Conservation (phyloP, 1,284 basidiomycete species). For the Volvariella volvacea region DNA sequence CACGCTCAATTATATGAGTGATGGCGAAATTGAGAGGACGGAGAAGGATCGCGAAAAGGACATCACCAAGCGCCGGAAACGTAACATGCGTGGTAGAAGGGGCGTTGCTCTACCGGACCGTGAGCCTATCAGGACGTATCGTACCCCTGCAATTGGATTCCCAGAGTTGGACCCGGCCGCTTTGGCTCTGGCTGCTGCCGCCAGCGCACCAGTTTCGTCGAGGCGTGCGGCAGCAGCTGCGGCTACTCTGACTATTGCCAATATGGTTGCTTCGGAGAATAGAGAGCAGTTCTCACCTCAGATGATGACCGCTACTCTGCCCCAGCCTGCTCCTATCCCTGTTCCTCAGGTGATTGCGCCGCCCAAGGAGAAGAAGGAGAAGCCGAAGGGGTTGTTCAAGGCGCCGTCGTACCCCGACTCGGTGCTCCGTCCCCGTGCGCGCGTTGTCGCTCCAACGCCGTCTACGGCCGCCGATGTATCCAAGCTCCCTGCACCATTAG, state of each 20-base stretch:
- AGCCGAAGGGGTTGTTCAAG: slow-evolving; percentile 67
- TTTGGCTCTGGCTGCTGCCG: slow-evolving; percentile 54
- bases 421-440: slow-evolving; percentile 55
- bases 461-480: slow-evolving; percentile 62
- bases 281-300: slow-evolving; percentile 52
- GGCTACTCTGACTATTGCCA: slow-evolving; percentile 73
- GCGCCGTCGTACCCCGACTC: slow-evolving; percentile 50
- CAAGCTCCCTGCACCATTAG: slow-evolving; percentile 47
- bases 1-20: slow-evolving; percentile 81
- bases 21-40: slow-evolving; percentile 81
- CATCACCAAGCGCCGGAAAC: slow-evolving; percentile 75
- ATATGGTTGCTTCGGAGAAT: slow-evolving; percentile 80
- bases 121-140: slow-evolving; percentile 87
- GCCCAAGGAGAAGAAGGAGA: slow-evolving; percentile 50
- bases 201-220: slow-evolving; percentile 54
- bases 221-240: slow-evolving; percentile 81
- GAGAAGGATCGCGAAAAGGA: slow-evolving; percentile 96
- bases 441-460: slow-evolving; percentile 46
- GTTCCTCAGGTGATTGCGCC: slow-evolving; percentile 21
- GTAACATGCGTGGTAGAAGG: slow-evolving; percentile 83
- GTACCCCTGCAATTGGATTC: slow-evolving; percentile 82
- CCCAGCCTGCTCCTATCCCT: slow-evolving; percentile 32
- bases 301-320: slow-evolving; percentile 15
- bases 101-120: slow-evolving; percentile 91
- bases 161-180: slow-evolving; percentile 69